Conservation (phyloP, 148 eudicot species). For the Tetragonia tetragonoides region DNA sequence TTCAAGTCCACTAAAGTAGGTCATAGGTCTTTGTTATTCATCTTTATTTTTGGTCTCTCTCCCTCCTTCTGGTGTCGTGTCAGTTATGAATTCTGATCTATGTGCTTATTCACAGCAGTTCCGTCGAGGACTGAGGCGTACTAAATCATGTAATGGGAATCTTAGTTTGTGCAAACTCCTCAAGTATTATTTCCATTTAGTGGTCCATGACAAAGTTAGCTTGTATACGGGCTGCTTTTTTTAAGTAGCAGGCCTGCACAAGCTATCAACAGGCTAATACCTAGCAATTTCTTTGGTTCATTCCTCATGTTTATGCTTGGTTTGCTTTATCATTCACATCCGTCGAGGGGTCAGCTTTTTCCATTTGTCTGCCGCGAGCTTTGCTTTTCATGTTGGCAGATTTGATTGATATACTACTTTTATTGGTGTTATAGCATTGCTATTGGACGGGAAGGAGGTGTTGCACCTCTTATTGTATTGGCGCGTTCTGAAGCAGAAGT, state of each 20-base stretch:
- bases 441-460: conserved; percentile 95
- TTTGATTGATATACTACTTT: conserved; percentile 11
- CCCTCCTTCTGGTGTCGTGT: background rate
- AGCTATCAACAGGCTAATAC: no score
- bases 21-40: background rate
- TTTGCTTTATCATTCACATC: background rate
- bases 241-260: no score
- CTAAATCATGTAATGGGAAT: background rate
- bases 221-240: no score
- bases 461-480: conserved; percentile 81
- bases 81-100: background rate
- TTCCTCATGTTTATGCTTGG: no score
- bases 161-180: background rate
- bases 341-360: background rate
- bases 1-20: background rate
- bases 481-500: conserved; percentile 80
- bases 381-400: conserved; percentile 6
- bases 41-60: background rate
- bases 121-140: background rate
- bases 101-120: background rate
- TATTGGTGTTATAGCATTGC: conserved; percentile 63
- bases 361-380: background rate
- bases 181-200: no score
- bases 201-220: no score
- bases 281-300: background rate